phyloP scores from a whole-genome alignment of 305 asterid species.

The Lippia alba region DNA sequence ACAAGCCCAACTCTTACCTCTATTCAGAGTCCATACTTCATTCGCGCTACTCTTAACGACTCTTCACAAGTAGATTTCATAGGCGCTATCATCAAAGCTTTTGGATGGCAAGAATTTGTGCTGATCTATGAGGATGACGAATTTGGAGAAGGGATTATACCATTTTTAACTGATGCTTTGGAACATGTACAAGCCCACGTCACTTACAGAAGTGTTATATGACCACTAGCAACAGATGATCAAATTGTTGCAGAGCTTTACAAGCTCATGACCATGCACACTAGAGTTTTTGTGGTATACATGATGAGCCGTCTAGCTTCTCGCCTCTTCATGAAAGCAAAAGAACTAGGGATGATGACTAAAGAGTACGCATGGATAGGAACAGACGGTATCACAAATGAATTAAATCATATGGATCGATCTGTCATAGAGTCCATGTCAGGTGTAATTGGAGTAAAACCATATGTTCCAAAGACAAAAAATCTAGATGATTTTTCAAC shows the following conservation, averaged over 20 bases:
- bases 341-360: slow-evolving; percentile 50
- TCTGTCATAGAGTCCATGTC: slow-evolving; percentile 53
- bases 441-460: slow-evolving; percentile 67
- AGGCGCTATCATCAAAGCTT: slow-evolving; percentile 47
- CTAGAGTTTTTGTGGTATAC: slow-evolving; percentile 60
- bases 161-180: slow-evolving; percentile 53
- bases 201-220: slow-evolving; percentile 42
- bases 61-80: slow-evolving; percentile 57
- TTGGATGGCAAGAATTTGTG: slow-evolving; percentile 67
- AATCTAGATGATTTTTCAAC: slow-evolving; percentile 39
- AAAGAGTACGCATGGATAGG: slow-evolving; percentile 59
- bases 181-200: slow-evolving; percentile 34
- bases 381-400: slow-evolving; percentile 46
- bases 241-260: slow-evolving; percentile 42
- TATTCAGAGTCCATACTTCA: slow-evolving; percentile 43
- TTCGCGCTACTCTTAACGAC: slow-evolving; percentile 52
- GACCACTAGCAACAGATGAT: slow-evolving; percentile 37
- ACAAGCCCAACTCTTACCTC: slow-evolving; percentile 64
- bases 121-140: slow-evolving; percentile 52
- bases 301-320: slow-evolving; percentile 43
- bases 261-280: slow-evolving; percentile 61
- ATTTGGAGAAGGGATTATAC: slow-evolving; percentile 51
- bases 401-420: slow-evolving; percentile 33
- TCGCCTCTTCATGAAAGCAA: slow-evolving; percentile 46
- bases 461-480: slow-evolving; percentile 44